Conservation (phyloP, 495 filamentous ascomycete species). For the Aspergillus saccharolyticus region DNA sequence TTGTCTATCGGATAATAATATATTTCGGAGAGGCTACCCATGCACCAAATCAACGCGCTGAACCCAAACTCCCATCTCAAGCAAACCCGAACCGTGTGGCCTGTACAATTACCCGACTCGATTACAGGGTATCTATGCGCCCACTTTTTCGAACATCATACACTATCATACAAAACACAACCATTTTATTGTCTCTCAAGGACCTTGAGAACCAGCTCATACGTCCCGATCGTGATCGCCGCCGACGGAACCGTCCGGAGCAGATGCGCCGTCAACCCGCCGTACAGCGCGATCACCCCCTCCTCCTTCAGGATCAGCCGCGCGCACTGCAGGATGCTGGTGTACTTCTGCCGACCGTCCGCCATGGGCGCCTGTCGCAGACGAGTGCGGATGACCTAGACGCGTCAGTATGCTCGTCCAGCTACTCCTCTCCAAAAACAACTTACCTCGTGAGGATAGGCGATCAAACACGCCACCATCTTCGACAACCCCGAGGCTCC, state of each 20-base stretch:
- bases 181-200: conserved; percentile 7
- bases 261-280: conserved; percentile 81
- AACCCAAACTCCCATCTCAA: not conserved
- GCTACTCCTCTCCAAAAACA: conserved; percentile 10
- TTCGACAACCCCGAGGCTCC: conserved; percentile 78
- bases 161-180: conserved; percentile 11
- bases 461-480: conserved; percentile 69
- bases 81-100: not conserved
- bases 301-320: conserved; percentile 77
- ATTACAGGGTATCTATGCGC: conserved; percentile 10
- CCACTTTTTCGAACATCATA: conserved; percentile 3
- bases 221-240: conserved; percentile 89
- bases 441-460: conserved; percentile 67
- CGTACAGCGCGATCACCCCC: conserved; percentile 74
- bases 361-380: conserved; percentile 74
- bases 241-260: conserved; percentile 82
- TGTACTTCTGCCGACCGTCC: conserved; percentile 73
- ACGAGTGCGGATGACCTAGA: conserved; percentile 59
- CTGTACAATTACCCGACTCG: not conserved
- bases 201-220: conserved; percentile 71
- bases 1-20: too few relatives aligned
- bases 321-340: conserved; percentile 77
- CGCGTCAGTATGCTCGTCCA: too few relatives aligned
- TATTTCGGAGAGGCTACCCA: not conserved
- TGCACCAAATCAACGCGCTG: not conserved